A percentile compares a stretch with the other conserved stretches of the same genome.
These are phyloP conservation scores for Phytophthora tubulina DNA, from an alignment of 352 stramenopile species.

Conservation along the genomic window DNA sequence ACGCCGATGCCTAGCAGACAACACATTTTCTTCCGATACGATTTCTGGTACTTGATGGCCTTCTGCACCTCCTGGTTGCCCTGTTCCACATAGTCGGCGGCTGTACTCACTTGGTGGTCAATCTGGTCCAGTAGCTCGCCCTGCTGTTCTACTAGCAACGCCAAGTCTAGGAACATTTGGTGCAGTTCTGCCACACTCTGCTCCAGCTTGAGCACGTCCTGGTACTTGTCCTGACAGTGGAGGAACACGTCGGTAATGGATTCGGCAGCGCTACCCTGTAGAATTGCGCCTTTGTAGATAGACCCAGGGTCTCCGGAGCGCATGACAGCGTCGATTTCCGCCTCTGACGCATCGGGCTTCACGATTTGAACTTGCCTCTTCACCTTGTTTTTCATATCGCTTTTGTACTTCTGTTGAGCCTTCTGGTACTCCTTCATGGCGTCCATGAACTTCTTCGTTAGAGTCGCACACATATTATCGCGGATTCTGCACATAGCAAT, in stretches of 20 bases:
- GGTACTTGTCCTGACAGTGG: slow-evolving; percentile 98
- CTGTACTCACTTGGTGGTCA: slow-evolving; percentile 94
- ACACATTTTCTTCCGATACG: slow-evolving; percentile 98
- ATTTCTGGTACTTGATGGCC: slow-evolving; percentile 96
- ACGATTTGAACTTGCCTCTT: slow-evolving; percentile 98
- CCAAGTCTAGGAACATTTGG: slow-evolving; percentile 99
- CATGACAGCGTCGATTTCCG: slow-evolving; percentile 98
- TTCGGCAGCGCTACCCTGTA: slow-evolving; percentile 75
- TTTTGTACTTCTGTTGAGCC: slow-evolving; percentile 98
- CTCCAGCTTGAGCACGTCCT: slow-evolving; percentile 97
- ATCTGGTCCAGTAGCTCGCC: slow-evolving; percentile 99
- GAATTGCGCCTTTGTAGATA: slow-evolving; percentile 87
- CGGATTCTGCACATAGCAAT: slow-evolving; percentile 78
- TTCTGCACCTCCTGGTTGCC: slow-evolving; percentile 96
- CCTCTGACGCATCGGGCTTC: slow-evolving; percentile 96
- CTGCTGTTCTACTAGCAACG: slow-evolving; percentile 98
- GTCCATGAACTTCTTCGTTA: slow-evolving; percentile 99
- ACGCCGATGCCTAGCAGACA: slow-evolving; percentile 86
- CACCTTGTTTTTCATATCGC: slow-evolving; percentile 98
- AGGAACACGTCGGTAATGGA: slow-evolving; percentile 93
- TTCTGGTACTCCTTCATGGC: slow-evolving; percentile 99
- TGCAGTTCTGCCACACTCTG: slow-evolving; percentile 97
- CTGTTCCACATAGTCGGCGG: slow-evolving; percentile 97
- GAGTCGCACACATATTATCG: slow-evolving; percentile 97
- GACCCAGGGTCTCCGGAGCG: slow-evolving; percentile 82